Base-by-base conservation (phyloP, 768 basidiomycete genomes). In the Trametes villosa region DNA sequence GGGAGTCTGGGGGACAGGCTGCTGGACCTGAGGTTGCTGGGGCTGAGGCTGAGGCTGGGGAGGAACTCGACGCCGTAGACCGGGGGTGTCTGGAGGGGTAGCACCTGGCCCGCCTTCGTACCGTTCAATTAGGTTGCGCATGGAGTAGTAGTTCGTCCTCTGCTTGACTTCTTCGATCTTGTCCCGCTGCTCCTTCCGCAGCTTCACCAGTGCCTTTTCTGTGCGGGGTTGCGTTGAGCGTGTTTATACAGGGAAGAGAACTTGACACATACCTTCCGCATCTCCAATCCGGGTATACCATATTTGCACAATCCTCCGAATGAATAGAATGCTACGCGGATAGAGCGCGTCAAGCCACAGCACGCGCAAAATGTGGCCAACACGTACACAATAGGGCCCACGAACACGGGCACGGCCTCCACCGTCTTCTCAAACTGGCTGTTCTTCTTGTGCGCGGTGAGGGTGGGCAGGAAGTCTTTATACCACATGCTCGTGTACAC, bases 111-210 rank as follows among this genome's bases (percentile, higher is more conserved):
- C 68, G 36, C 91, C 91, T 64, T 96, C 96, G 68, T 97, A 98
- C 58, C 87, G 86, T 71, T 96, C 94, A 18, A 99, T 79, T 45
- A 99, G 80, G 67, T 89, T 92, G 53, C 91, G 87, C 29, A 95
- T 99, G 12, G 85, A 86, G 71, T 99, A 93, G 74, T 92, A 99
- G 67, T 98, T 96, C 2, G 96, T 98, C 72, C 92, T 94, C 78
- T 94, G 94, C 82, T 99, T 99, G 66, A 98, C 92, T 66, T 97
- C 96, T 64, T 96, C 94, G 36, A 99, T 84, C 70, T 92, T 94
- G 24, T 82, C 80, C 20, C 92, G 88, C 63, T 96, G 94, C 68
- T 89, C 79, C 69, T 88, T 89, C 70, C 90, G 81, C 4, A 95
- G 78, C 1, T 74, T 73, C 57, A 88, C 87, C 18, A 98, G 80